Conservation (phyloP, 2,329 filamentous ascomycete species). For the Fusarium sp. region DNA sequence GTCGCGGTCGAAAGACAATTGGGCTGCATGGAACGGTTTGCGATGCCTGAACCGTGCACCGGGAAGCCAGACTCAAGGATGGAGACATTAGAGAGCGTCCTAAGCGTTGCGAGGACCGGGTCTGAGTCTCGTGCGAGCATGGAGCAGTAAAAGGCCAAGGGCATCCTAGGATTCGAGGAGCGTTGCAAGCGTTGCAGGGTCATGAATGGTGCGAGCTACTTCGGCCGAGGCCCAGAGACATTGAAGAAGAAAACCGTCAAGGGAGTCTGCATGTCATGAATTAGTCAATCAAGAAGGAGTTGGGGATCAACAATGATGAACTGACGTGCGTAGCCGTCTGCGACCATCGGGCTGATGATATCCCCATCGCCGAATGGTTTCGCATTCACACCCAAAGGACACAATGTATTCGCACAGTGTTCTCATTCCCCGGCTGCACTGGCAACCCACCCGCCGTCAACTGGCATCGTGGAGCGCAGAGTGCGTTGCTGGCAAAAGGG, state of each 20-base stretch:
- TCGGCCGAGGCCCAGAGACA: slow-evolving; percentile 34
- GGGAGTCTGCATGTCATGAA: background rate
- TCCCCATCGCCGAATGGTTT: slow-evolving; percentile 11
- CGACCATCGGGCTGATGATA: slow-evolving; percentile 4
- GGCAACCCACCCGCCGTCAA: slow-evolving; percentile 41
- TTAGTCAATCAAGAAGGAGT: background rate
- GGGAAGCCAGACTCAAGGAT: slow-evolving; percentile 3
- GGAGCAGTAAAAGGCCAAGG: slow-evolving; percentile 30
- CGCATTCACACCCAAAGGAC: background rate
- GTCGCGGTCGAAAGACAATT: slow-evolving; percentile 13
- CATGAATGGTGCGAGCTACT: slow-evolving; percentile 37
- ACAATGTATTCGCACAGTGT: slow-evolving; percentile 41
- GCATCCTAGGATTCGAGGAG: slow-evolving; percentile 25
- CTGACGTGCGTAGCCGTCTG: background rate
- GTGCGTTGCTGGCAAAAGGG: slow-evolving; percentile 36
- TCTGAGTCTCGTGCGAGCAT: slow-evolving; percentile 12
- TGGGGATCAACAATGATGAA: slow-evolving; percentile 4
- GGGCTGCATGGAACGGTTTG: slow-evolving; percentile 23
- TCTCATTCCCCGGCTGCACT: slow-evolving; percentile 33
- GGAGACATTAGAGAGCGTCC: background rate
- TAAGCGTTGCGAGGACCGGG: slow-evolving; percentile 1
- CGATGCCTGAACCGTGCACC: slow-evolving; percentile 26
- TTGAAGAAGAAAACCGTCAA: slow-evolving; percentile 5
- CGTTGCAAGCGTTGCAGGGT: slow-evolving; percentile 24
- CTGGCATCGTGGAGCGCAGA: slow-evolving; percentile 29